Conservation (phyloP, 2,329 filamentous ascomycete genomes). For the Emericellopsis atlantica region DNA sequence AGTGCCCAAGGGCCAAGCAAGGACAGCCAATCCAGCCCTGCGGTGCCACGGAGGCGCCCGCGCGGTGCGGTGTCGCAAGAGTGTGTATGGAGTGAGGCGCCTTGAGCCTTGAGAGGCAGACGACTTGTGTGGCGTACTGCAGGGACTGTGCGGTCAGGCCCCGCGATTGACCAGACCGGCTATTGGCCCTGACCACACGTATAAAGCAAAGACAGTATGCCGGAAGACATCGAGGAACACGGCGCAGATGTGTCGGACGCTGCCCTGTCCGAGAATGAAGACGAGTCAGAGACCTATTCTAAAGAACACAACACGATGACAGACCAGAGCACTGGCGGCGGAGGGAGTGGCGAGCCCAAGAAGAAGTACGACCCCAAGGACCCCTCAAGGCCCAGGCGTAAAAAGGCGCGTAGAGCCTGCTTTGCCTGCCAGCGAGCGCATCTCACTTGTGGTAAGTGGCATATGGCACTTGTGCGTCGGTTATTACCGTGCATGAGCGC, state of each 20-base stretch:
- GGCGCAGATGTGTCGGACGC: constrained; percentile 42
- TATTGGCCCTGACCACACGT: not conserved
- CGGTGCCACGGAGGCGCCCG: constrained; percentile 3
- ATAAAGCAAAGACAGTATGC: constrained; percentile 38
- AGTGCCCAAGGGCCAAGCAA: not conserved
- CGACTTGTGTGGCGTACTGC: not conserved
- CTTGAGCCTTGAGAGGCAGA: not conserved
- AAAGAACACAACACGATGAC: constrained; percentile 42
- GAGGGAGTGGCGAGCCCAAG: constrained; percentile 37
- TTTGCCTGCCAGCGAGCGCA: constrained; percentile 96
- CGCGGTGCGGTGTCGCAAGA: constrained; percentile 1
- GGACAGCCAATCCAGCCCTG: not conserved
- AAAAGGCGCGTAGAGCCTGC: constrained; percentile 92
- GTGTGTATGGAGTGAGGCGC: constrained; percentile 2
- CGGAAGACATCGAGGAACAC: constrained; percentile 39
- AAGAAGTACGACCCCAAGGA: constrained; percentile 79
- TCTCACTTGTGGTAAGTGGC: constrained; percentile 85
- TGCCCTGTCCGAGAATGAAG: constrained; percentile 43
- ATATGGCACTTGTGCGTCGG: not conserved
- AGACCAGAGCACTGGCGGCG: constrained; percentile 21
- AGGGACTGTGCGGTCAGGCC: not conserved
- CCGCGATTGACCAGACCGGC: not conserved
- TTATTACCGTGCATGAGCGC: not conserved
- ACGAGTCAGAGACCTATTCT: constrained; percentile 34
- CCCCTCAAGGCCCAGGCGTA: constrained; percentile 74